Conservation (phyloP, 768 basidiomycete species). For the Mycena galopus region DNA sequence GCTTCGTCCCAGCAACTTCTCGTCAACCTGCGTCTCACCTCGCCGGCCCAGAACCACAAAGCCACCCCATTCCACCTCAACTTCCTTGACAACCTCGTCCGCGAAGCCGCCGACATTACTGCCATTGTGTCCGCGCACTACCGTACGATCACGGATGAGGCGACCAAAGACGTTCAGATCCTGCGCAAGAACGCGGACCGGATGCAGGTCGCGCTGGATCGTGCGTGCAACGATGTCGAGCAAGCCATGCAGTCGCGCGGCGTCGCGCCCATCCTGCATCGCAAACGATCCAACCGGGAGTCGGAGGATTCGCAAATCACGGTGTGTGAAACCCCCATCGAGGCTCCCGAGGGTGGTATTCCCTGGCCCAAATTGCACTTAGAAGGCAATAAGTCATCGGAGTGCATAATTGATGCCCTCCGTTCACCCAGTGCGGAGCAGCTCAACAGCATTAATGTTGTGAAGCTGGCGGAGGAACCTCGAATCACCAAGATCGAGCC, state of each 20-base stretch:
- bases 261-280: slow-evolving; percentile 42
- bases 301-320: slow-evolving; percentile 79
- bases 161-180: slow-evolving; percentile 60
- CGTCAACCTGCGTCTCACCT: slow-evolving; percentile 65
- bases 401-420: neutral
- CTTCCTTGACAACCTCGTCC: slow-evolving; percentile 59
- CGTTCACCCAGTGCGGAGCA: slow-evolving; percentile 10
- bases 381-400: slow-evolving; percentile 9
- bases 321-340: slow-evolving; percentile 48
- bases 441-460: neutral
- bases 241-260: slow-evolving; percentile 56
- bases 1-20: slow-evolving; percentile 62
- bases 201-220: slow-evolving; percentile 58
- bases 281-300: slow-evolving; percentile 60
- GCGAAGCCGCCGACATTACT: slow-evolving; percentile 62
- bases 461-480: slow-evolving; percentile 40
- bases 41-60: slow-evolving; percentile 55
- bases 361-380: neutral
- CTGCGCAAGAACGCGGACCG: slow-evolving; percentile 60
- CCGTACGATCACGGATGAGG: slow-evolving; percentile 66
- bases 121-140: slow-evolving; percentile 63
- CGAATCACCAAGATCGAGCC: slow-evolving; percentile 37
- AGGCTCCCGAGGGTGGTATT: neutral
- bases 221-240: slow-evolving; percentile 58
- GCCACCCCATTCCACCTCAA: slow-evolving; percentile 54